Evolutionary conservation across 805 yeast genomes (phyloP).

Genomic region (Candida tibetensis): DNA sequence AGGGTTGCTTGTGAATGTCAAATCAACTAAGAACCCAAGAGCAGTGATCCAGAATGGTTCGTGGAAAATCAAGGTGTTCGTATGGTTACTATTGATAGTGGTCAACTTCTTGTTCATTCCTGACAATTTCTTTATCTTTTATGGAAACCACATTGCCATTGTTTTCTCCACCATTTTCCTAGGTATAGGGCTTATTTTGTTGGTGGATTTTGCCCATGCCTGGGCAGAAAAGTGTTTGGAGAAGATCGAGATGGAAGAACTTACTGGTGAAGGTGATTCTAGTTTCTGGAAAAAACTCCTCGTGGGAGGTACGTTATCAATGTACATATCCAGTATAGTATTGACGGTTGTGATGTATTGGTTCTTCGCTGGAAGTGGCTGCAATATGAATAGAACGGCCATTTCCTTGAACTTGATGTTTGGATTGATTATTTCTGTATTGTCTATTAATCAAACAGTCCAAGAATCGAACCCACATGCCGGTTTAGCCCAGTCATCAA

Average conservation of each 20-base stretch:
- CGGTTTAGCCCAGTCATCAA: constrained; percentile 93
- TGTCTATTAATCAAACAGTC: constrained; percentile 77
- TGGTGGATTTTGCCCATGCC: constrained; percentile 96
- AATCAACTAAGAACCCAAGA: constrained; percentile 73
- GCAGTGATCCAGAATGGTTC: constrained; percentile 85
- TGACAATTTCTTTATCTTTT: constrained; percentile 78
- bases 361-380: constrained; percentile 76
- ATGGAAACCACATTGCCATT: constrained; percentile 90
- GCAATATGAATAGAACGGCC: constrained; percentile 87
- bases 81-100: constrained; percentile 55
- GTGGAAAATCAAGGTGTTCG: constrained; percentile 76
- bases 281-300: constrained; percentile 76
- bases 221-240: constrained; percentile 97
- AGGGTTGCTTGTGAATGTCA: constrained; percentile 63
- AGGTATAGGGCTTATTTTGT: constrained; percentile 81
- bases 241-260: constrained; percentile 76
- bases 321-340: constrained; percentile 73
- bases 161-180: constrained; percentile 81
- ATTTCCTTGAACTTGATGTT: constrained; percentile 73
- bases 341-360: constrained; percentile 79
- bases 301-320: constrained; percentile 79
- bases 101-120: constrained; percentile 73
- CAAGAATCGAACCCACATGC: constrained; percentile 94
- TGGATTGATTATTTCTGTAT: constrained; percentile 57
- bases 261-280: constrained; percentile 49